Base-by-base conservation (phyloP, 2,329 filamentous ascomycete species). In the Colletotrichum orchidophilum region DNA sequence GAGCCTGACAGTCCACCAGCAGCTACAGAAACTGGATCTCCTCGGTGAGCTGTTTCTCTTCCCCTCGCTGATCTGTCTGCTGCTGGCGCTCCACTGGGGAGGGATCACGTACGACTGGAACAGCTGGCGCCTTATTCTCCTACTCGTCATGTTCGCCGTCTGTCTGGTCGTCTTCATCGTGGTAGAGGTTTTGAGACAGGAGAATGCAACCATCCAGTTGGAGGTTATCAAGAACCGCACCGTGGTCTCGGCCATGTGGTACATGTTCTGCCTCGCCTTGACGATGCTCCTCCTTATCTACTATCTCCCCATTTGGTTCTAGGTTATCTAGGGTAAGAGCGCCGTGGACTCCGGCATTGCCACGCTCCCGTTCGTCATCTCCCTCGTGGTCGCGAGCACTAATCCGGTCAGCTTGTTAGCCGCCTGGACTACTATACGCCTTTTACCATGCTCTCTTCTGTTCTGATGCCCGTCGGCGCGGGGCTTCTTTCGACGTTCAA, bases 71-170 rank as follows among this genome's bases (percentile, higher is more conserved):
- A 53, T 63, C 42, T 63, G 46, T 42, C 60, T 63, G 46, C 60
- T 63, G n/a, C 46, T 63, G 13, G 60, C 60, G 27, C 60, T 63
- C n/a, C 46, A 53, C 21, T 63, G 46, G 42, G 60, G 46, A 12
- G 46, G 46, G 94, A 88, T 94, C 66, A 86, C 86, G 27, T 90
- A 89, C 74, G 92, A 94, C 76, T 87, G 84, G 86, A 79, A 77
- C 29, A 78, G 78, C 58, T 79, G 79, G 1, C 80, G 79, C 13
- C 80, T 87, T 59, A 83, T 88, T 29, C 81, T 80, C 3, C 78
- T 87, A 67, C 73, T 85, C 59, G 77, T 81, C 39, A 73, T 85
- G 2, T 81, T 80, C n/a, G 76, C 72, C 1, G 72, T 84, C 15
- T 77, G 86, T 2, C 72, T 87, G 21, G 66, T 83, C 52, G 76